Evolutionary conservation across 495 filamentous ascomycete species (phyloP).

Genomic region (Chaetomium tenue): DNA sequence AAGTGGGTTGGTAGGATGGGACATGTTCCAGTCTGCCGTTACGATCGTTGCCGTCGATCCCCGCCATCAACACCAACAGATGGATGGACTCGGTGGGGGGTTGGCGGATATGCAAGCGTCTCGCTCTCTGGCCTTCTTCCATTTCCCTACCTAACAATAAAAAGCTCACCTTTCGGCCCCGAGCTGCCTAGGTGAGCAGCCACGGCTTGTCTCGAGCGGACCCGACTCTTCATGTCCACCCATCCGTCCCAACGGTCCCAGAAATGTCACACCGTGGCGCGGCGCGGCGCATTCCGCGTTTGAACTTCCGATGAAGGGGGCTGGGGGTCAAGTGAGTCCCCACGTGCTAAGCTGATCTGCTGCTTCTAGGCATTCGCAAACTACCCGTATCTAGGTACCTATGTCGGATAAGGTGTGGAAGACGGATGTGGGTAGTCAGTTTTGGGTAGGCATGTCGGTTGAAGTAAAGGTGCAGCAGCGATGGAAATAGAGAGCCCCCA

Average conservation of each 20-base stretch:
- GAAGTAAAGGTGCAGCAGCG: background rate
- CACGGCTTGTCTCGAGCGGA: background rate
- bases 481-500: background rate
- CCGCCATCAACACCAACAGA: background rate
- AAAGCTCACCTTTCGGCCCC: background rate
- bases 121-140: background rate
- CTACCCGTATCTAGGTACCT: background rate
- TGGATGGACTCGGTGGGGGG: background rate
- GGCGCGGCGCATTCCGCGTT: background rate
- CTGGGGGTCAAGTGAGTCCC: conserved; percentile 10
- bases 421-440: no score
- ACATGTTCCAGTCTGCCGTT: background rate
- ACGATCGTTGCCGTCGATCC: background rate
- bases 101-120: background rate
- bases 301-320: background rate
- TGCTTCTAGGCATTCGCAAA: background rate
- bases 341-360: conserved; percentile 8
- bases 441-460: no score
- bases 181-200: background rate
- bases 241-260: background rate
- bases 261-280: background rate
- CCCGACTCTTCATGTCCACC: background rate
- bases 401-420: no score
- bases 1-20: background rate
- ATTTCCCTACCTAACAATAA: no score